Percentiles rank a stretch among this genome's conserved stretches.
These are phyloP conservation scores for Microbotryum saponariae DNA, from an alignment of 1,284 basidiomycete genomes.

Conservation along the genomic window DNA sequence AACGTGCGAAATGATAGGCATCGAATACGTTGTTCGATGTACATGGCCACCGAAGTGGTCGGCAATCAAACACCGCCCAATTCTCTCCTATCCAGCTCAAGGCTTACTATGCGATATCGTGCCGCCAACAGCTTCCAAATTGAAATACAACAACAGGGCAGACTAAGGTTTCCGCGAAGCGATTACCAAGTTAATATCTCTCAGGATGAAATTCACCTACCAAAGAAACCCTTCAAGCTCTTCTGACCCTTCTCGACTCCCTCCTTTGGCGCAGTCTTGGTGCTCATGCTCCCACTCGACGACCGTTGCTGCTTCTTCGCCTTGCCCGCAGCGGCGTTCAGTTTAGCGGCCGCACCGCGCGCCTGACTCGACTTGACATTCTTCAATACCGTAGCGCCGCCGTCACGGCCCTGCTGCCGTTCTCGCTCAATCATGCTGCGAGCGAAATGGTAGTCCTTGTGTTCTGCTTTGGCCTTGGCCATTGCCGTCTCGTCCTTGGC, in stretches of 20 bases:
- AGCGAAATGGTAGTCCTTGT: constrained; percentile 80
- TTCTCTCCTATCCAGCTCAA: too few relatives aligned
- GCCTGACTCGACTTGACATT: neutral
- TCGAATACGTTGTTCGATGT: too few relatives aligned
- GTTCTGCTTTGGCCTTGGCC: constrained; percentile 56
- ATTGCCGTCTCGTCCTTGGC: constrained; percentile 36
- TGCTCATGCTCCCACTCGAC: constrained; percentile 1
- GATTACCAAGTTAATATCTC: too few relatives aligned
- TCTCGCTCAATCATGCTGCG: constrained; percentile 54
- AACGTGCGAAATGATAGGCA: too few relatives aligned
- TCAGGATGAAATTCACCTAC: neutral
- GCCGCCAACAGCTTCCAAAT: too few relatives aligned
- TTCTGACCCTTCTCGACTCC: constrained; percentile 21
- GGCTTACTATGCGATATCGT: too few relatives aligned
- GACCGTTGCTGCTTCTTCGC: neutral
- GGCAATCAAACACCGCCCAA: too few relatives aligned
- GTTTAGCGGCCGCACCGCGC: constrained; percentile 1
- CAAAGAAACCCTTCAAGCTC: constrained; percentile 28
- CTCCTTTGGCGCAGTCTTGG: neutral
- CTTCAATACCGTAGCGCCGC: neutral
- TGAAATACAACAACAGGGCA: too few relatives aligned
- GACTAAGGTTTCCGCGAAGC: too few relatives aligned
- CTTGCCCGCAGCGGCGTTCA: neutral
- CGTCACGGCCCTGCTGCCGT: constrained; percentile 1
- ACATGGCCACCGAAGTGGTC: too few relatives aligned